Conservation (phyloP, 108 stramenopile species). For the Mediolabrus comicus region DNA sequence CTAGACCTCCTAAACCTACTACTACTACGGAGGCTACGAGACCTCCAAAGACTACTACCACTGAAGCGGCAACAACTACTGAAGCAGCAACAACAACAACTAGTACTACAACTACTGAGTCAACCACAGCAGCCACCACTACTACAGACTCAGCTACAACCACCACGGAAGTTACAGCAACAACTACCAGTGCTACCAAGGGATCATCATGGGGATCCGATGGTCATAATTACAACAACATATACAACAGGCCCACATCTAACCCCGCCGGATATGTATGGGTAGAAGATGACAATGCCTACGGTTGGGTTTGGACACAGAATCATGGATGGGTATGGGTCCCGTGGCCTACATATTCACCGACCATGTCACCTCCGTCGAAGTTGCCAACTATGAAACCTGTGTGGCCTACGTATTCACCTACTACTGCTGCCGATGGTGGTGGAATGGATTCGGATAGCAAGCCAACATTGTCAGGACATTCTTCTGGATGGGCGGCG, state of each 20-base stretch:
- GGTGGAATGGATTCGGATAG: not conserved
- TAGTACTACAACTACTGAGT: not conserved
- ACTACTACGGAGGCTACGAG: too few species aligned
- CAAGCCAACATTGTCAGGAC: not conserved
- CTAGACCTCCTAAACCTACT: too few species aligned
- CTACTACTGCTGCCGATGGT: not conserved
- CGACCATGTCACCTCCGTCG: not conserved
- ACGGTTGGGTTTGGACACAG: too few species aligned
- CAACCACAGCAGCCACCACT: too few species aligned
- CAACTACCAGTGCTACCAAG: not conserved
- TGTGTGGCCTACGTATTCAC: not conserved
- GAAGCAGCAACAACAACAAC: not conserved
- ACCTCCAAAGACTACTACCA: too few species aligned
- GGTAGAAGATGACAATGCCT: too few species aligned
- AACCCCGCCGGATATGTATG: too few species aligned
- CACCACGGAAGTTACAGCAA: not conserved
- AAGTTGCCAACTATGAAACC: not conserved
- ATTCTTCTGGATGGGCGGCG: not conserved
- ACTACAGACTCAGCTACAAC: not conserved
- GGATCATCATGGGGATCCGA: not conserved
- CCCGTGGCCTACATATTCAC: not conserved
- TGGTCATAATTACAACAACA: too few species aligned
- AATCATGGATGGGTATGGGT: too few species aligned
- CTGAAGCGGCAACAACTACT: not conserved
- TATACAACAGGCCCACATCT: too few species aligned